Base-by-base conservation (phyloP, 192 early-diverging fungal genomes). In the Backusella parvicylindrica region DNA sequence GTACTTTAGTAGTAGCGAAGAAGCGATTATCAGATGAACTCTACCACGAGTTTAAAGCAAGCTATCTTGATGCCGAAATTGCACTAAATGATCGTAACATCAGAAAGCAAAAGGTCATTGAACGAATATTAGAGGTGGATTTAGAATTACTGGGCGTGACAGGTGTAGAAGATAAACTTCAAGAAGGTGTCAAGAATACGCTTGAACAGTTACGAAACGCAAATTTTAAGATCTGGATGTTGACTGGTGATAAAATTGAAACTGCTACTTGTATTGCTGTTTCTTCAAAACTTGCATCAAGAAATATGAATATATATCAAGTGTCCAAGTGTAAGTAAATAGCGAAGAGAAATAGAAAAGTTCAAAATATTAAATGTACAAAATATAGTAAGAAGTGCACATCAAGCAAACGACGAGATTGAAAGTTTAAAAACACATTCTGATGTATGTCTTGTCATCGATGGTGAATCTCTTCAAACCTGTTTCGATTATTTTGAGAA, bases 231-330 rank as follows among this genome's bases (percentile, higher is more conserved):
- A 93, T 98, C 28, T 98, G 97, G 97, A 98, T 98, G 97, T 87
- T 98, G 53, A 98, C 97, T 0, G 77, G 97, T 64, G 97, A 99
- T 84, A 99, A 99, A 78, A 94, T 96, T 64, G 97, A 99, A 80
- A 99, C 97, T 18, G 97, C 97, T 30, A 96, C 94, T 0, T 96
- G 95, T 78, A 95, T 99, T 76, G 95, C 97, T 0, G 90, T 97
- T 16, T 97, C 95, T 3, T 95, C 95, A 12, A 95, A 94, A 70
- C 86, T 99, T 18, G 92, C 97, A 12, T 86, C 93, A 1, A 87
- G 96, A 30, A 95, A 95, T 76, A 95, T 96, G 84, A 86, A 83
- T 6, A 95, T 99, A 41, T 89, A 96, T 74, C 86, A 90, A 26
- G 90, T 99, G 26, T 74, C 94, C 0, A 92, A 91, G 72, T 75